Conservation (phyloP, 192 early-diverging fungal species). For the Coemansia pectinata region DNA sequence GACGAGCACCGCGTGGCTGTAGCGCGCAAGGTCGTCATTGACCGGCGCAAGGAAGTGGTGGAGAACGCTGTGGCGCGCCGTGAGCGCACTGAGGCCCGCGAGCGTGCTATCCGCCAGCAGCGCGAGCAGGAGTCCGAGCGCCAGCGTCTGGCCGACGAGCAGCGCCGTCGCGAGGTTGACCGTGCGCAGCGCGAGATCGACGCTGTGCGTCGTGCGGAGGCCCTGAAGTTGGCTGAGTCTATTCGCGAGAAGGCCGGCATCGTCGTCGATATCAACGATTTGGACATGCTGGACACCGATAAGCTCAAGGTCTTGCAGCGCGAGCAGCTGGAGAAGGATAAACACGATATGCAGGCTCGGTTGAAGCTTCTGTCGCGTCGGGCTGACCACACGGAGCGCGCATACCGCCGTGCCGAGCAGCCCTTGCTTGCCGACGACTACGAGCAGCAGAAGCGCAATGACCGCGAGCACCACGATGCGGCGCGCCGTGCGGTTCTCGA, state of each 20-base stretch:
- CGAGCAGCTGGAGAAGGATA: constrained; percentile 89
- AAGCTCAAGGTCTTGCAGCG: constrained; percentile 82
- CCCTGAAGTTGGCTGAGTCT: constrained; percentile 80
- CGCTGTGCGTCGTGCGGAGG: constrained; percentile 80
- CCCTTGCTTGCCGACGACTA: constrained; percentile 90
- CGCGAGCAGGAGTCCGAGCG: constrained; percentile 83
- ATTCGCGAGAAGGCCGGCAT: constrained; percentile 68
- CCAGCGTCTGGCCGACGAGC: constrained; percentile 82
- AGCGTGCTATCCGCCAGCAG: constrained; percentile 67
- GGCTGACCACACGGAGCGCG: constrained; percentile 91
- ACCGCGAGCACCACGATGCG: constrained; percentile 76
- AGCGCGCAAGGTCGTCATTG: constrained; percentile 83
- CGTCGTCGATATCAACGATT: constrained; percentile 65
- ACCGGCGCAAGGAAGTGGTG: constrained; percentile 76
- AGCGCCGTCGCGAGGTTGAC: constrained; percentile 78
- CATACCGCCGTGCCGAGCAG: constrained; percentile 87
- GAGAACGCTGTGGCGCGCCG: constrained; percentile 72
- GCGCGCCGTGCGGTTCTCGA: constrained; percentile 70
- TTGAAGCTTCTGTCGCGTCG: constrained; percentile 74
- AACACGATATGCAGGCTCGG: constrained; percentile 75
- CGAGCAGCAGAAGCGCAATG: constrained; percentile 82
- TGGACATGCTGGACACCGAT: constrained; percentile 80
- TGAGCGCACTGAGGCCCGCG: constrained; percentile 84
- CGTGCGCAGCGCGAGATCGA: constrained; percentile 73
- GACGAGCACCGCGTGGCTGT: constrained; percentile 80